These are phyloP conservation scores for Aspergillus baeticus DNA, from an alignment of 495 filamentous ascomycete genomes.

Conservation along the genomic window DNA sequence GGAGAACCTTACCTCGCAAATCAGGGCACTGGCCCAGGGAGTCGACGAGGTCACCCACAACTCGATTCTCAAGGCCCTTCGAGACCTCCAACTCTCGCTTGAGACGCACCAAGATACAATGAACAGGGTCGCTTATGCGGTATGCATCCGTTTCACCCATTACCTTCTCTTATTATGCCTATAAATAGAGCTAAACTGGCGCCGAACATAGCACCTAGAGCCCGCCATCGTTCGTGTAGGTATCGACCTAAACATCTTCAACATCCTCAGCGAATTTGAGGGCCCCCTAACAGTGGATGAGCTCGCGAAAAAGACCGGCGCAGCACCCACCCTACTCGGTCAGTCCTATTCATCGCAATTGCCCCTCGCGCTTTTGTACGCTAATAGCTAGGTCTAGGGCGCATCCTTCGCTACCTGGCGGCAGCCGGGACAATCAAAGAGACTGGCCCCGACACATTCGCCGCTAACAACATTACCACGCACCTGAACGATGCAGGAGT, in stretches of 20 bases:
- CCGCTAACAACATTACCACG: conserved; percentile 31
- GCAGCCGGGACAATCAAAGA: conserved; percentile 38
- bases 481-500: conserved; percentile 26
- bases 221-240: too few relatives aligned
- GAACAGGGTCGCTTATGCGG: conserved; percentile 18
- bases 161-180: too few relatives aligned
- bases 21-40: conserved; percentile 17
- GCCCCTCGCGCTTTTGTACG: too few relatives aligned
- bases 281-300: too few relatives aligned
- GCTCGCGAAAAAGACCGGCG: too few relatives aligned
- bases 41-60: conserved; percentile 24
- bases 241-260: too few relatives aligned
- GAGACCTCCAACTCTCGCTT: conserved; percentile 15
- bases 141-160: neutral
- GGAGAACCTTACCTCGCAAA: conserved; percentile 7
- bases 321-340: too few relatives aligned
- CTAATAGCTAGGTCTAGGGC: too few relatives aligned
- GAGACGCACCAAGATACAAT: conserved; percentile 22
- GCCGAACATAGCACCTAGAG: too few relatives aligned
- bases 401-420: conserved; percentile 43
- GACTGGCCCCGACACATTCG: conserved; percentile 29
- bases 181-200: neutral
- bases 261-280: too few relatives aligned
- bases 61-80: conserved; percentile 21
- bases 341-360: too few relatives aligned